phyloP scores from a whole-genome alignment of 2,329 filamentous ascomycete genomes.

The Chrysoporthe puriensis region DNA sequence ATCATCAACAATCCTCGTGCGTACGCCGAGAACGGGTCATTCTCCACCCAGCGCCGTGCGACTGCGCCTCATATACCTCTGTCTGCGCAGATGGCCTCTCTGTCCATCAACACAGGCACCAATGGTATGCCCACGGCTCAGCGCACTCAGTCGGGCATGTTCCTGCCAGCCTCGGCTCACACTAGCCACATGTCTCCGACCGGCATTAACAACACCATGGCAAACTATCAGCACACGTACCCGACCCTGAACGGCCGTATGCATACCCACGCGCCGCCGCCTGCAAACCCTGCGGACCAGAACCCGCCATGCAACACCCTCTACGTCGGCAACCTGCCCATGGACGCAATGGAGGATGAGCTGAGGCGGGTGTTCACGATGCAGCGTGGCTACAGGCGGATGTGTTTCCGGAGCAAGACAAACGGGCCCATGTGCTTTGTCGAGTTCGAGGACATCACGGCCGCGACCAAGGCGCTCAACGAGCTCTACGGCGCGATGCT shows the following conservation, averaged over 20 bases:
- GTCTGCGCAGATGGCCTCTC: constrained; percentile 62
- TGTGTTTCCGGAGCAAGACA: constrained; percentile 92
- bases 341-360: constrained; percentile 93
- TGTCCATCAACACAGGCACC: constrained; percentile 72
- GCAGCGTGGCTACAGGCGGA: constrained; percentile 90
- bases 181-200: constrained; percentile 60
- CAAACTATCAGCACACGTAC: constrained; percentile 12
- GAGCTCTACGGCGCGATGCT: constrained; percentile 86
- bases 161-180: constrained; percentile 44
- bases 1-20: constrained; percentile 74
- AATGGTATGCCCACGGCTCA: constrained; percentile 57
- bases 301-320: constrained; percentile 98
- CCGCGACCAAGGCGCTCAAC: constrained; percentile 86
- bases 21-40: constrained; percentile 71
- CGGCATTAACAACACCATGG: constrained; percentile 45
- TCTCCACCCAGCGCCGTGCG: constrained; percentile 56
- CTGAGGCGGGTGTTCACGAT: constrained; percentile 92
- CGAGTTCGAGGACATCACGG: constrained; percentile 92
- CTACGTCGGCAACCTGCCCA: constrained; percentile 94
- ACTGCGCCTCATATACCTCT: constrained; percentile 75
- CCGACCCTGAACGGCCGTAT: neutral
- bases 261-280: constrained; percentile 52
- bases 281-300: constrained; percentile 91
- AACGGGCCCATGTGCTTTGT: constrained; percentile 99
- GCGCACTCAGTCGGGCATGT: constrained; percentile 44